These are phyloP conservation scores for Moesziomyces sp. DNA, from an alignment of 1,284 basidiomycete genomes.

Conservation along the genomic window DNA sequence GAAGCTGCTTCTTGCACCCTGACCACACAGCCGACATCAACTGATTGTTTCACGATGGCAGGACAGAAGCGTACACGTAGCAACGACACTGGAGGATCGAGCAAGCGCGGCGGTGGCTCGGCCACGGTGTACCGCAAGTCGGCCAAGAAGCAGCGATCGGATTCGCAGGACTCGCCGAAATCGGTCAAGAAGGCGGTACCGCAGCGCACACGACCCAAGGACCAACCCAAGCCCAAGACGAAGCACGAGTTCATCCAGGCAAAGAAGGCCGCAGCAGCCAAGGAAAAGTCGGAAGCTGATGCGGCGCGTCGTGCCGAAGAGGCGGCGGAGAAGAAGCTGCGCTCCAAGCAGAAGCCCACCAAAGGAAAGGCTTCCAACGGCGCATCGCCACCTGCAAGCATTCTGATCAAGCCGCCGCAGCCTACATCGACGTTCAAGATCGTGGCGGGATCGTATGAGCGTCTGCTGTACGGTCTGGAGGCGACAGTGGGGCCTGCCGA, in stretches of 20 bases:
- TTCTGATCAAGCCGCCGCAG: constrained; percentile 41
- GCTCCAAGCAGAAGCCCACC: constrained; percentile 17
- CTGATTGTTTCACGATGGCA: constrained; percentile 11
- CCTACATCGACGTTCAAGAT: constrained; percentile 75
- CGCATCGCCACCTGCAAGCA: constrained; percentile 11
- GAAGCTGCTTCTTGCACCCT: neutral
- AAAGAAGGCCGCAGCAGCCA: constrained; percentile 44
- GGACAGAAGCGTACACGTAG: constrained; percentile 27
- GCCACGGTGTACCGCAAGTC: constrained; percentile 56
- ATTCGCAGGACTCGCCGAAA: constrained; percentile 26
- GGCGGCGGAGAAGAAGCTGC: constrained; percentile 21
- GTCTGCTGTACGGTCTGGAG: constrained; percentile 89
- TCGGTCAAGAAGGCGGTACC: constrained; percentile 34
- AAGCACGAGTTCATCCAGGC: constrained; percentile 58
- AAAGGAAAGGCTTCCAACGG: constrained; percentile 27
- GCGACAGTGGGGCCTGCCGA: constrained; percentile 71
- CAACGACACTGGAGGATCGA: constrained; percentile 5
- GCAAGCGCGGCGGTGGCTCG: constrained; percentile 11
- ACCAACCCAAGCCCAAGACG: constrained; percentile 53
- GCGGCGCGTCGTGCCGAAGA: constrained; percentile 31
- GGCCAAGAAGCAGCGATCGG: constrained; percentile 48
- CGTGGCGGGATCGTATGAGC: constrained; percentile 92
- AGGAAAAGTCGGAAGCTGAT: constrained; percentile 29
- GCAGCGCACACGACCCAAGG: constrained; percentile 36
- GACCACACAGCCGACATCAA: neutral